Percentiles rank a stretch among this genome's conserved stretches.
phyloP scores from a whole-genome alignment of 75 land plant species.

The Isoetes taiwanensis region DNA sequence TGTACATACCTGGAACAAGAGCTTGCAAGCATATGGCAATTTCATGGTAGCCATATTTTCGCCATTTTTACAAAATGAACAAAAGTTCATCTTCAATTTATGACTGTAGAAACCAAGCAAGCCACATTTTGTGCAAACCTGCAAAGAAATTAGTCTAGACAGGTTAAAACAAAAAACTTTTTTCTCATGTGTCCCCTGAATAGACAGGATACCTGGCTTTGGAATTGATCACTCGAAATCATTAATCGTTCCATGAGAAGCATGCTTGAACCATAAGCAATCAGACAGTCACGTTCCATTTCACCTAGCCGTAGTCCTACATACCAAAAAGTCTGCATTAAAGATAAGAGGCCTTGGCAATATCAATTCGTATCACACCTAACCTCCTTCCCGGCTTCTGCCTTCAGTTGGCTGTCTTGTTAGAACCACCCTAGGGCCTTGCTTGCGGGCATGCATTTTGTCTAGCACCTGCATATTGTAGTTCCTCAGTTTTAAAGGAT shows the following conservation, averaged over 20 bases:
- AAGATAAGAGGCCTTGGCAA: not conserved
- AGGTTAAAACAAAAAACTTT: not conserved
- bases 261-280: slow-evolving; percentile 99
- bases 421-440: slow-evolving; percentile 75
- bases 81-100: slow-evolving; percentile 61
- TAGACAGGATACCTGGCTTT: slow-evolving; percentile 83
- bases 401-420: slow-evolving; percentile 99
- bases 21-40: slow-evolving; percentile 98
- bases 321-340: not conserved
- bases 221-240: slow-evolving; percentile 98
- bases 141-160: slow-evolving; percentile 6
- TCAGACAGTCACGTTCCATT: slow-evolving; percentile 99
- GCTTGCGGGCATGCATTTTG: slow-evolving; percentile 96
- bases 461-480: slow-evolving; percentile 55
- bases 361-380: not conserved
- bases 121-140: slow-evolving; percentile 98
- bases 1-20: slow-evolving; percentile 79
- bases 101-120: slow-evolving; percentile 77
- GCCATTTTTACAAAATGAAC: slow-evolving; percentile 78
- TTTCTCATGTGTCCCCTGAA: not conserved
- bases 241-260: slow-evolving; percentile 84
- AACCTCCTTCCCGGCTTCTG: slow-evolving; percentile 93
- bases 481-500: not conserved
- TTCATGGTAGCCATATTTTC: slow-evolving; percentile 79
- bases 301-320: slow-evolving; percentile 89